These are phyloP conservation scores for Cladosporium halotolerans DNA, from an alignment of 2,329 filamentous ascomycete species.

Conservation along the genomic window DNA sequence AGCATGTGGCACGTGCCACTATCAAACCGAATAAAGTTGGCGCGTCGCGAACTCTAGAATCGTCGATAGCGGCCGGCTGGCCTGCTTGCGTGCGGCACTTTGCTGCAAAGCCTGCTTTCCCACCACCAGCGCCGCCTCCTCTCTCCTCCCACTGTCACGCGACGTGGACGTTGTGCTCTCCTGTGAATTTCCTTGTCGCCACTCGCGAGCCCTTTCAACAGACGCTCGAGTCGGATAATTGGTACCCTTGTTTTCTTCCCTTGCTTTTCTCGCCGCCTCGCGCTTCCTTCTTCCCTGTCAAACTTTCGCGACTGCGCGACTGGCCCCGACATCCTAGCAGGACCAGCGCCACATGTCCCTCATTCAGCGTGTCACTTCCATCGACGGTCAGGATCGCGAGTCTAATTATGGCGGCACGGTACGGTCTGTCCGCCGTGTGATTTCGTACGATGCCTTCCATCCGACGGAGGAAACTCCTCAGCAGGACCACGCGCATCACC, in stretches of 20 bases:
- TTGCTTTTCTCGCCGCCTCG: not conserved
- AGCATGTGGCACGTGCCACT: constrained; percentile 5
- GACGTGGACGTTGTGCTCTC: not conserved
- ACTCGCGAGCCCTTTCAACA: constrained; percentile 6
- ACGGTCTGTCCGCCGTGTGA: constrained; percentile 34
- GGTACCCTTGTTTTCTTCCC: not conserved
- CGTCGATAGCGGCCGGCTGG: not conserved
- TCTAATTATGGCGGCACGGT: constrained; percentile 20
- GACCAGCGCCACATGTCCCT: constrained; percentile 40
- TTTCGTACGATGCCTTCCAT: constrained; percentile 42
- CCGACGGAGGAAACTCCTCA: constrained; percentile 7
- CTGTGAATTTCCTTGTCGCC: constrained; percentile 4
- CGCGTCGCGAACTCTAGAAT: not conserved
- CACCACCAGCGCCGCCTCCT: not conserved
- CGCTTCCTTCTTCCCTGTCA: not conserved
- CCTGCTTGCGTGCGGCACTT: not conserved
- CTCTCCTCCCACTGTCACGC: constrained; percentile 1
- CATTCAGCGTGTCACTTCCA: constrained; percentile 45
- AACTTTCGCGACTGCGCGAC: not conserved
- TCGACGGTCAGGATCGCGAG: constrained; percentile 45
- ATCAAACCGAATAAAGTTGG: constrained; percentile 1
- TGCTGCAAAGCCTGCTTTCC: constrained; percentile 5
- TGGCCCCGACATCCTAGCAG: not conserved
- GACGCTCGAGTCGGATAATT: not conserved
- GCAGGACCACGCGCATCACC: constrained; percentile 8